Conservation (phyloP, 2,329 filamentous ascomycete genomes). For the Penicillium concentricum region DNA sequence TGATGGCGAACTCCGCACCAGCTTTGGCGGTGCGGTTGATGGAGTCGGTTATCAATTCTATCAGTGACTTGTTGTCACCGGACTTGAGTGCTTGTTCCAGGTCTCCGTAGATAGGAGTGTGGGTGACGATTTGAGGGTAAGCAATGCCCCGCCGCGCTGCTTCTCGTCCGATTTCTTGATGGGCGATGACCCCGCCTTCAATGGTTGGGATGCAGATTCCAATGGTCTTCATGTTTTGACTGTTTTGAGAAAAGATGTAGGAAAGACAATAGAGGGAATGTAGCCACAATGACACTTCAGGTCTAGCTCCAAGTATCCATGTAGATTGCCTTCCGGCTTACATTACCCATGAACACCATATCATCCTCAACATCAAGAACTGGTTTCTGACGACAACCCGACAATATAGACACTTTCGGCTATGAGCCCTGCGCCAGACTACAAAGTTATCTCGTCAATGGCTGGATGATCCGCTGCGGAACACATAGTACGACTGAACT, state of each 20-base stretch:
- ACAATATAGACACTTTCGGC: no score
- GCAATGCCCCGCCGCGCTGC: constrained; percentile 9
- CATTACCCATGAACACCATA: no score
- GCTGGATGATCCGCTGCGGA: no score
- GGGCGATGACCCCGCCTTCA: constrained; percentile 7
- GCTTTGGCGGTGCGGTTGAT: constrained; percentile 11
- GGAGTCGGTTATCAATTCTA: not conserved
- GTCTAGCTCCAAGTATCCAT: no score
- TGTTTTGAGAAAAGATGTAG: no score
- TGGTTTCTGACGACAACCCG: no score
- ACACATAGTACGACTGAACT: not conserved
- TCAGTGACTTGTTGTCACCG: not conserved
- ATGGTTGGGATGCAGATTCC: constrained; percentile 14
- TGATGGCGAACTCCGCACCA: constrained; percentile 12
- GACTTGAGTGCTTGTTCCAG: constrained; percentile 4
- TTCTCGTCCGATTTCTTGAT: constrained; percentile 12
- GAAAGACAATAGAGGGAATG: no score
- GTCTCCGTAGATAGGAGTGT: constrained; percentile 4
- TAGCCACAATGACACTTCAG: no score
- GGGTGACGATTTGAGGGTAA: constrained; percentile 11
- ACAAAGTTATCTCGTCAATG: no score
- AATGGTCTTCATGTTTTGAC: constrained; percentile 9
- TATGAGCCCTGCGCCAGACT: no score
- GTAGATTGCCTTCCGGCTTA: no score
- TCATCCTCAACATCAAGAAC: no score